Percentiles rank a stretch among this genome's conserved stretches.
Conservation (phyloP, 805 yeast genomes). For the Yarrowia osloensis region DNA sequence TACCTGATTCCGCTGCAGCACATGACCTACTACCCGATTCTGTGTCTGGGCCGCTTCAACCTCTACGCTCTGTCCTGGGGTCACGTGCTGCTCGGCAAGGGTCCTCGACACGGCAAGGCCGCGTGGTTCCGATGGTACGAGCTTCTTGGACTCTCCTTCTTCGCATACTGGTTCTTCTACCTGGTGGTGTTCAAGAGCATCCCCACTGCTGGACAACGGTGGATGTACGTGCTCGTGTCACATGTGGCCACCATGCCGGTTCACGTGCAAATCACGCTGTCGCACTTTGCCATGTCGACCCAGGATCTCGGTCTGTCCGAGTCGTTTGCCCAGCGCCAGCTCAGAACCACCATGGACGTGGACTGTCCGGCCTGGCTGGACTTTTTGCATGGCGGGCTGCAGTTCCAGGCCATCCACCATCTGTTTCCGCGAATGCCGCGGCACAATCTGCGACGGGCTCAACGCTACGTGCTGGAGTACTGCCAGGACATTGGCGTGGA, state of each 20-base stretch:
- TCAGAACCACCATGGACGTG: conserved; percentile 92
- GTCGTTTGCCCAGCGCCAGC: conserved; percentile 74
- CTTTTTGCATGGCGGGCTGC: conserved; percentile 87
- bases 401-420: conserved; percentile 89
- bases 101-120: conserved; percentile 79
- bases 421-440: conserved; percentile 87
- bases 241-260: conserved; percentile 85
- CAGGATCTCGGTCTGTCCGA: conserved; percentile 81
- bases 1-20: conserved; percentile 63
- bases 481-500: conserved; percentile 75
- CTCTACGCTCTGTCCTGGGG: conserved; percentile 80
- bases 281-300: conserved; percentile 93
- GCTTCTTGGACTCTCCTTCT: conserved; percentile 64
- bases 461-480: conserved; percentile 68
- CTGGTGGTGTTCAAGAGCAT: conserved; percentile 54
- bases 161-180: conserved; percentile 83
- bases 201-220: conserved; percentile 55
- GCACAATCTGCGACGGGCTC: conserved; percentile 78
- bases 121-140: conserved; percentile 86
- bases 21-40: conserved; percentile 72
- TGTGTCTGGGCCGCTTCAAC: conserved; percentile 83
- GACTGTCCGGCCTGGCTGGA: conserved; percentile 93
- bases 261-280: conserved; percentile 88
- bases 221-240: conserved; percentile 66
- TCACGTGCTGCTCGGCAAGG: conserved; percentile 70